Evolutionary conservation across 2,329 filamentous ascomycete species (phyloP), one percentile per base, ranked within the genome.

Genomic region (Shiraia sp.): DNA sequence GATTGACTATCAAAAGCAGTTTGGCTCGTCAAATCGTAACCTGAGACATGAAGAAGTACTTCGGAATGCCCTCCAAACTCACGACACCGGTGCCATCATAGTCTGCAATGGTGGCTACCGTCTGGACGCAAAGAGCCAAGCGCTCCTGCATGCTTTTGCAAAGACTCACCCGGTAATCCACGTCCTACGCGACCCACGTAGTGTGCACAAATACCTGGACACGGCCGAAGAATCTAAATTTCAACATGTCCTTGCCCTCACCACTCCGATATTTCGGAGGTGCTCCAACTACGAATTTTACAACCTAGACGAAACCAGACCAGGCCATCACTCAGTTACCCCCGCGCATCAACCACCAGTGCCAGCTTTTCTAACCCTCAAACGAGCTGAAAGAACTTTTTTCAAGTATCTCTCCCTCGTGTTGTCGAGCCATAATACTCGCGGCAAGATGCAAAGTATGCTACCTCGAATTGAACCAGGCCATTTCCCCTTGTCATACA

Each of bases 281-380:
- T 87, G 83, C 59, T 84, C 83, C 5, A 89, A 88, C 54, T 79
- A 86, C 48, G 86, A 90, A 58, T 90, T 88, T 63, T 88, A 85
- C 73, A 90, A 90, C 53, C 72, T 87, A 12, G 84, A 83, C 2
- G 85, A 88, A 58, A 74, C 58, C 24, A 55, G 56, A 33, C 54
- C 53, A 9, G 39, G 50, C 6, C 47, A 54, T 19, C 44, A 51
- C 13, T 63, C 55, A 1, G 47, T 60, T 12, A 47, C 44, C 10
- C 61, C 57, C 16, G 58, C 49, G 19, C 52, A 66, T 23, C 57
- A 62, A 36, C 69, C 72, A 1, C 73, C 68, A 0, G 55, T 64
- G 3, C 78, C 81, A 2, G 81, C 82, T 0, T 86, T 85, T 48
- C 63, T 88, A 17, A 84, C 83, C 0, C 66, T 88, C 2, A 88